A percentile compares a stretch with the other conserved stretches of the same genome.
Evolutionary conservation across 2,329 filamentous ascomycete species (phyloP).

Genomic region (Hypoxylon sp.): DNA sequence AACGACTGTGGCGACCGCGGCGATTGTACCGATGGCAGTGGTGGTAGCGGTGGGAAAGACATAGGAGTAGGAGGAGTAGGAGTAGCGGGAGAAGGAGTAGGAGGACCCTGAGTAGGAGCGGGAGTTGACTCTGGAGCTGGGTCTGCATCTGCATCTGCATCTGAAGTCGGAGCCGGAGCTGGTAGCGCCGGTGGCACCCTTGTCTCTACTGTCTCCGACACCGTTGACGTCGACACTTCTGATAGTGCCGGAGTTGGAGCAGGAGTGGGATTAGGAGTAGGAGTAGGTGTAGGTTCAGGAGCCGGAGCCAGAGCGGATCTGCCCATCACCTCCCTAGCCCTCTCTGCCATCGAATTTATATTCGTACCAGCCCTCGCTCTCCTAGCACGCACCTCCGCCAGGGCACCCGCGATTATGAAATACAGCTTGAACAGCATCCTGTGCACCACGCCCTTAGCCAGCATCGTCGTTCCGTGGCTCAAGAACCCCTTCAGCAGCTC

Average conservation of each 20-base stretch:
- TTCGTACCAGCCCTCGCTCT: not conserved
- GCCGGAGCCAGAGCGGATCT: not conserved
- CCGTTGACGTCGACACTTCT: not conserved
- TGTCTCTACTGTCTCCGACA: not conserved
- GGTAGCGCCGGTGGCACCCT: not conserved
- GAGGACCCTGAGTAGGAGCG: not conserved
- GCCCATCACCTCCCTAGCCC: not conserved
- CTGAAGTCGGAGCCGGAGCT: not conserved
- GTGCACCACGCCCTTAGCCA: constrained; percentile 84
- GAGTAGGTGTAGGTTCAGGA: not conserved
- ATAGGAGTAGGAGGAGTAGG: not conserved
- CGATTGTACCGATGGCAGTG: not conserved
- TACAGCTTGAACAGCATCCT: constrained; percentile 78
- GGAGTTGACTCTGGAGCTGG: not conserved
- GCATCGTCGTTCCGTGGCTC: constrained; percentile 87
- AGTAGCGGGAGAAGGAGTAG: too few relatives aligned
- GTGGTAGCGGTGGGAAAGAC: not conserved
- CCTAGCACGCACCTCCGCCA: constrained; percentile 45
- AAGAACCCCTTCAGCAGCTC: constrained; percentile 88
- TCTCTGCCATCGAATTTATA: not conserved
- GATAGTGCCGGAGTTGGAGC: not conserved
- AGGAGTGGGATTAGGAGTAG: not conserved
- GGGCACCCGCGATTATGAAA: constrained; percentile 69
- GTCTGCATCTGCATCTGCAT: not conserved
- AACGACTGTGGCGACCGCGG: not conserved